A percentile compares a stretch with the other conserved stretches of the same genome.
Conservation (phyloP, 192 early-diverging fungal genomes). For the Rhizoclosmatium globosum region DNA sequence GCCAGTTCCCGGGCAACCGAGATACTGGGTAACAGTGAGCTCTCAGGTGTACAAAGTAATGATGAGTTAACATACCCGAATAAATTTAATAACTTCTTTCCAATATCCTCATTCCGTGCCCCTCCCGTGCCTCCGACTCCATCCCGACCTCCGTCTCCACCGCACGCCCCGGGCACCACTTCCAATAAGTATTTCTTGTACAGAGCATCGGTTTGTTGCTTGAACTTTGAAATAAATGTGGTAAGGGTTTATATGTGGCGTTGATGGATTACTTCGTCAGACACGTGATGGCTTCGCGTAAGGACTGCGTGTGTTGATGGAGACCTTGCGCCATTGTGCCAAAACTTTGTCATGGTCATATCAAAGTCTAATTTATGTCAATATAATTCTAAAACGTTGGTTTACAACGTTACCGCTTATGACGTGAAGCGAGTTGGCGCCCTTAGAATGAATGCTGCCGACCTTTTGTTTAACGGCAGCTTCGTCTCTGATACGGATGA, state of each 20-base stretch:
- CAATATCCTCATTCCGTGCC: too few species aligned
- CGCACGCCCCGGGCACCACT: too few species aligned
- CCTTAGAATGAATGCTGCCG: conserved; percentile 57
- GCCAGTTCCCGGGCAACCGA: too few species aligned
- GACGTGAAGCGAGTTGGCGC: conserved; percentile 60
- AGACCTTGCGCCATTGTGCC: conserved; percentile 50
- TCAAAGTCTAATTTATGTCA: conserved; percentile 67
- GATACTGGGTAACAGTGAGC: too few species aligned
- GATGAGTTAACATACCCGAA: too few species aligned
- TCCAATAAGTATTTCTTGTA: conserved; percentile 52
- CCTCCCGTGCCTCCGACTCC: too few species aligned
- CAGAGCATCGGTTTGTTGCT: conserved; percentile 49
- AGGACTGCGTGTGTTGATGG: conserved; percentile 56
- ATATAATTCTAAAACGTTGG: neutral
- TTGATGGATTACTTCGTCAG: conserved; percentile 42
- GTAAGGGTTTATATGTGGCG: neutral
- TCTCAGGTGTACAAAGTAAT: too few species aligned
- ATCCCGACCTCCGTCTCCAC: too few species aligned
- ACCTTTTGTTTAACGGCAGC: conserved; percentile 52
- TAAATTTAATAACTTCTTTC: too few species aligned
- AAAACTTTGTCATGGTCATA: conserved; percentile 73
- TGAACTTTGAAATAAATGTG: conserved; percentile 49
- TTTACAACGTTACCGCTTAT: conserved; percentile 55
- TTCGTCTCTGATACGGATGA: conserved; percentile 45
- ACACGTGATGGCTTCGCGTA: conserved; percentile 41